Evolutionary conservation across 169 alveolate genomes (phyloP).

Genomic region (Perkinsus chesapeaki): DNA sequence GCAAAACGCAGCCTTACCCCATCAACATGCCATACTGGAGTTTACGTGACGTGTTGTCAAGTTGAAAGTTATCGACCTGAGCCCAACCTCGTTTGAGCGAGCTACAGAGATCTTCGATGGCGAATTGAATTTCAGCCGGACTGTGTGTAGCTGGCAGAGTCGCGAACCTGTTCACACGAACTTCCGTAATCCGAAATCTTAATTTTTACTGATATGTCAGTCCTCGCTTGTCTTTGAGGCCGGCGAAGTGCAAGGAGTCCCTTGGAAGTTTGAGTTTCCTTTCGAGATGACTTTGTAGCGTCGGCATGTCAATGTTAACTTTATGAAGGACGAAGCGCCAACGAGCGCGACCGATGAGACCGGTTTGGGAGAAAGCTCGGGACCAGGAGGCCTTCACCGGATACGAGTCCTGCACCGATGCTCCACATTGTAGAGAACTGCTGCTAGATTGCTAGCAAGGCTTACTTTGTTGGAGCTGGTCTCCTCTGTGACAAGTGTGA

Average conservation of each 20-base stretch:
- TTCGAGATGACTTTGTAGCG: background rate
- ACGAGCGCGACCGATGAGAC: background rate
- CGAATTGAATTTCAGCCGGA: background rate
- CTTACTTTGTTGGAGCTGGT: no score
- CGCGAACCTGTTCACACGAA: background rate
- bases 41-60: background rate
- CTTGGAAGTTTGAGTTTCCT: background rate
- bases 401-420: background rate
- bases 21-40: background rate
- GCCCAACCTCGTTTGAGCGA: background rate
- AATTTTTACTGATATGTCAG: background rate
- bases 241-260: background rate
- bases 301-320: background rate
- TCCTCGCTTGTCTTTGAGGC: background rate
- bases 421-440: no score
- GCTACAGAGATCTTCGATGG: background rate
- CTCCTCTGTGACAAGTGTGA: background rate
- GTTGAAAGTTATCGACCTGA: background rate
- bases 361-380: background rate
- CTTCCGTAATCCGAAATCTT: no score
- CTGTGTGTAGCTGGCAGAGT: background rate
- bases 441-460: no score
- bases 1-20: background rate
- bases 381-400: background rate
- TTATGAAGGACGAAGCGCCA: background rate